Conservation (phyloP, 23 red algal genomes). For the Agarophyton chilense region DNA sequence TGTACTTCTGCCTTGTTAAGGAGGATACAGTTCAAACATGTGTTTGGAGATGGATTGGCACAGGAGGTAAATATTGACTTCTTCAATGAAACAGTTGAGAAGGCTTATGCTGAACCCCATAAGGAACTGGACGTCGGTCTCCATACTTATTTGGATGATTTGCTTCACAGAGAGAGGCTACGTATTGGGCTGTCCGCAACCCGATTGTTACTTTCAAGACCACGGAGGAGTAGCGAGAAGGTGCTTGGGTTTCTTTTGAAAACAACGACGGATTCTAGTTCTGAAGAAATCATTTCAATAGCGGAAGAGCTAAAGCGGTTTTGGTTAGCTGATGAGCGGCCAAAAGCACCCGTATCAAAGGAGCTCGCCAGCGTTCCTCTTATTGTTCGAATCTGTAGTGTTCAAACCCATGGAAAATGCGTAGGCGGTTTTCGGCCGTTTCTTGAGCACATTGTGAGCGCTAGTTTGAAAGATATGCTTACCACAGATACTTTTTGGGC, state of each 20-base stretch:
- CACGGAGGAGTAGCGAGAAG: background rate
- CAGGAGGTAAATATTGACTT: background rate
- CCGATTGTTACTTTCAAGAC: background rate
- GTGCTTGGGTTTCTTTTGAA: background rate
- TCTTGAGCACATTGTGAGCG: background rate
- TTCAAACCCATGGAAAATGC: constrained; percentile 9
- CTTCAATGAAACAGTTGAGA: background rate
- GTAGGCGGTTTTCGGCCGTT: constrained; percentile 1
- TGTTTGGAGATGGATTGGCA: constrained; percentile 11
- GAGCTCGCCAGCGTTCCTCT: background rate
- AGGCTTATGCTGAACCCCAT: background rate
- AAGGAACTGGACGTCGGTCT: background rate
- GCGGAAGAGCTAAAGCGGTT: background rate
- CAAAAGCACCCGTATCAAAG: background rate
- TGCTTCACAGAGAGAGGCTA: background rate
- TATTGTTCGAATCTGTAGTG: constrained; percentile 28
- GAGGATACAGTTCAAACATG: background rate
- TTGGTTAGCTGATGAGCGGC: background rate
- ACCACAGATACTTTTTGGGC: background rate
- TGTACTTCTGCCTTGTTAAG: background rate
- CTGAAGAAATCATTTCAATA: background rate
- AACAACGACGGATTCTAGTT: background rate
- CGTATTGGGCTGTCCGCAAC: background rate
- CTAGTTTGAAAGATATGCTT: background rate
- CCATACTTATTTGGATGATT: background rate